A percentile compares a stretch with the other conserved stretches of the same genome.
These are phyloP conservation scores for Colletotrichum sp. DNA, from an alignment of 2,329 filamentous ascomycete species.

Conservation along the genomic window DNA sequence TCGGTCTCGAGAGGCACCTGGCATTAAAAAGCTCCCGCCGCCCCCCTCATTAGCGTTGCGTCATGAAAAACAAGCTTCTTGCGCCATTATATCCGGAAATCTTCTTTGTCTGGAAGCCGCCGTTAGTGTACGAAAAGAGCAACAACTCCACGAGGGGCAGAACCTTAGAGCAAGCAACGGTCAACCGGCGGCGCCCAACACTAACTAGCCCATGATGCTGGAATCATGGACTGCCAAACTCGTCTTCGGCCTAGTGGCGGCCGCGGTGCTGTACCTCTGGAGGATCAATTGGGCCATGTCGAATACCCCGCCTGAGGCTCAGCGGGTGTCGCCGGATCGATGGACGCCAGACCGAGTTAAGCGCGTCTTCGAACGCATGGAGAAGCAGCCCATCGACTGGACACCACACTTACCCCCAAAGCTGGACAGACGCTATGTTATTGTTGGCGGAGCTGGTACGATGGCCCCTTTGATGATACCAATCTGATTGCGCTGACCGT, in stretches of 20 bases:
- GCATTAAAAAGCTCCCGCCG: background rate
- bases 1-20: background rate
- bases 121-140: background rate
- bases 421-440: constrained; percentile 46
- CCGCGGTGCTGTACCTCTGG: constrained; percentile 36
- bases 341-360: constrained; percentile 43
- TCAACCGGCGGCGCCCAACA: background rate
- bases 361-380: constrained; percentile 37
- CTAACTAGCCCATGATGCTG: background rate
- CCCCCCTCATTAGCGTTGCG: background rate
- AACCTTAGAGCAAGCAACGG: background rate
- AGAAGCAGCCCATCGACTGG: constrained; percentile 43
- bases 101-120: background rate
- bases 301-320: constrained; percentile 39
- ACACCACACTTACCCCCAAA: constrained; percentile 41
- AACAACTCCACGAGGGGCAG: background rate
- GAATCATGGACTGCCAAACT: constrained; percentile 7
- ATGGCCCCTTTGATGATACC: background rate
- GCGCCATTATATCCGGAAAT: background rate
- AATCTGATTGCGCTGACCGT: background rate
- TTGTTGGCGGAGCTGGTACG: constrained; percentile 53
- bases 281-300: constrained; percentile 41
- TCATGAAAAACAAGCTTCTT: constrained; percentile 12
- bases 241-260: background rate
- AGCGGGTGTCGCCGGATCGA: constrained; percentile 31